Evolutionary conservation across 2,329 filamentous ascomycete species (phyloP), one percentile per base, ranked within the genome.

Genomic region (Periconia sp.): DNA sequence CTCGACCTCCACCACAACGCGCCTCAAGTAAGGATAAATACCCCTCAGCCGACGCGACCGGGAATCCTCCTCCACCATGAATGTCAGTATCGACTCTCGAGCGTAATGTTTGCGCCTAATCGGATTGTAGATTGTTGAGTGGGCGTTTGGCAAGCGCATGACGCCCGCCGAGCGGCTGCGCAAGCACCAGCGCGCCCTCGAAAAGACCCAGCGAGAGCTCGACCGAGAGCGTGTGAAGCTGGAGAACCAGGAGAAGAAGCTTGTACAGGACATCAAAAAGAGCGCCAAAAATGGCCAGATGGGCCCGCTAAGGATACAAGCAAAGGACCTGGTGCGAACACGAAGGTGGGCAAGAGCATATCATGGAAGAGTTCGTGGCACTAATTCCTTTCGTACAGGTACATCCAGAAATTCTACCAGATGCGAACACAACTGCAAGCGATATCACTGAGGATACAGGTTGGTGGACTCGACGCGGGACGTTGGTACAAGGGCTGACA

Each of bases 81-180:
- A 86, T 70, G 82, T 84, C 61, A 48, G 78, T 62, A 66, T 50
- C 63, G 35, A 36, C 34, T 51, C 45, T 19, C 40, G 17, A 36
- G 23, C 28, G 29, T 7, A 30, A 12, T 15, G 21, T 23, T 22
- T 18, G 24, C 36, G 21, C 36, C 50, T 46, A 49, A 57, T 44
- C 52, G 54, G n/a, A 61, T 39, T 48, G 43, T 54, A 96, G 89
- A 89, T 97, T 68, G 83, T 99, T 50, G 94, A 99, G 83, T 99
- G 94, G 92, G 92, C 92, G 26, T 99, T 99, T 68, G 94, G 94
- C 57, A 97, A 96, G 83, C 94, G 94, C 73, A 95, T 97, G 83
- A 99, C 94, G 79, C 92, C 94, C 4, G 90, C 91, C 17, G 88
- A 94, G 80, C 87, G 89, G 70, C 79, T 92, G 70, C 86, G 89